Evolutionary conservation across 805 yeast genomes (phyloP).

Genomic region (Ogataea kodamae): DNA sequence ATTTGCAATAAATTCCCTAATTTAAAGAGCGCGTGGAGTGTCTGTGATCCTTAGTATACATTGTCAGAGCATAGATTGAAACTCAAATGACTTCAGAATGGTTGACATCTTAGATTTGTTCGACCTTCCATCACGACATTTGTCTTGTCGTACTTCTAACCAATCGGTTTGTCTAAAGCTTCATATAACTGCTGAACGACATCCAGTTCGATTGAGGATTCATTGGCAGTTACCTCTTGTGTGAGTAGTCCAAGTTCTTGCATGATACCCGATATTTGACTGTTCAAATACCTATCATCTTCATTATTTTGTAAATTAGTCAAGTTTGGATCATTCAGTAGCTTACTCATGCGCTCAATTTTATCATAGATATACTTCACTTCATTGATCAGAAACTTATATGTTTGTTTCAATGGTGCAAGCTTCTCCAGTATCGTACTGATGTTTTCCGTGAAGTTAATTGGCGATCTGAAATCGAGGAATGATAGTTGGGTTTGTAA

Average conservation of each 20-base stretch:
- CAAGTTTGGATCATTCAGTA: constrained; percentile 11
- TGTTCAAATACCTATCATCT: constrained; percentile 22
- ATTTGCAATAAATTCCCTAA: constrained; percentile 4
- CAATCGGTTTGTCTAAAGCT: constrained; percentile 8
- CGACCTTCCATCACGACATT: constrained; percentile 3
- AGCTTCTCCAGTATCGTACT: constrained; percentile 14
- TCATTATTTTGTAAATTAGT: constrained; percentile 12
- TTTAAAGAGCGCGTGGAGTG: too few relatives aligned
- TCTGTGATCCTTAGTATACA: too few relatives aligned
- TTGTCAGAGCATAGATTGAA: too few relatives aligned
- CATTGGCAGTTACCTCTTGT: constrained; percentile 2
- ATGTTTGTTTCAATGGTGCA: constrained; percentile 28
- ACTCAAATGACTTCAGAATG: too few relatives aligned
- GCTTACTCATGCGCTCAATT: constrained; percentile 14
- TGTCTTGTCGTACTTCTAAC: constrained; percentile 3
- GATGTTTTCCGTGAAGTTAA: constrained; percentile 3
- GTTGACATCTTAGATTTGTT: too few relatives aligned
- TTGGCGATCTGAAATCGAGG: constrained; percentile 11
- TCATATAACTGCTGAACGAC: constrained; percentile 15
- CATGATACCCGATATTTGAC: constrained; percentile 15
- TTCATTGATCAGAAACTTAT: constrained; percentile 25
- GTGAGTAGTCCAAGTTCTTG: constrained; percentile 9
- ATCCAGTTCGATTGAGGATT: constrained; percentile 9
- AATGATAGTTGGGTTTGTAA: constrained; percentile 13
- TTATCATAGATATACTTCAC: constrained; percentile 20